Evolutionary conservation across 495 filamentous ascomycete species (phyloP), one percentile per base, ranked within the genome.

Genomic region (Aspergillus saccharolyticus): DNA sequence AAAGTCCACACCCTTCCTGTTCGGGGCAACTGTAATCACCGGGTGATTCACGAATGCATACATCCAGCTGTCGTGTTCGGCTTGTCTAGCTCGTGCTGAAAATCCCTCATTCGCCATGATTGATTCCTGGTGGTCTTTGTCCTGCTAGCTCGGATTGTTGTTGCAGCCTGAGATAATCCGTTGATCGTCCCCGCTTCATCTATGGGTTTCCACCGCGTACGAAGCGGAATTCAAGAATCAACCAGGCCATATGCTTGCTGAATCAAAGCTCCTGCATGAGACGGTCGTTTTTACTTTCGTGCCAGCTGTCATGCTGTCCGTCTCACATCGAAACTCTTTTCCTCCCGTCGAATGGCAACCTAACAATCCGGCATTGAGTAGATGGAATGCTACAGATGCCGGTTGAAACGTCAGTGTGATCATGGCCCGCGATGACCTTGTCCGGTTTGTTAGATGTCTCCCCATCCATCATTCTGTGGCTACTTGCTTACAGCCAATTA

Each of bases 41-140:
- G 64, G 66, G 65, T 67, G 72, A 66, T 71, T 72, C 70, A 74
- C 63, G 58, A 58, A 69, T 76, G 73, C 74, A 77, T 72, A 69
- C 66, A 70, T 59, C 68, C 67, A 63, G 67, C 57, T 66, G 62
- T 64, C 65, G 72, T 77, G 74, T 52, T 68, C 60, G 63, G 54
- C 52, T 63, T 44, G 56, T 61, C 61, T 66, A 70, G 65, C 53
- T 68, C 58, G 57, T 68, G 43, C 54, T 49, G 64, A 75, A 75
- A 76, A 77, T 76, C 70, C 73, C 76, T 72, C 76, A 78, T 57
- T 65, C 42, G 58, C 65, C 67, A 62, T 63, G 58, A 65, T 52
- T 54, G 39, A 52, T 59, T 58, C 14, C 12, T 15, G 7, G 7
- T 8, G 7, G 33, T 12, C 33, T 50, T 61, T 61, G 61, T 62